phyloP scores from a whole-genome alignment of 495 filamentous ascomycete species.

The Hyaloscypha bicolor region DNA sequence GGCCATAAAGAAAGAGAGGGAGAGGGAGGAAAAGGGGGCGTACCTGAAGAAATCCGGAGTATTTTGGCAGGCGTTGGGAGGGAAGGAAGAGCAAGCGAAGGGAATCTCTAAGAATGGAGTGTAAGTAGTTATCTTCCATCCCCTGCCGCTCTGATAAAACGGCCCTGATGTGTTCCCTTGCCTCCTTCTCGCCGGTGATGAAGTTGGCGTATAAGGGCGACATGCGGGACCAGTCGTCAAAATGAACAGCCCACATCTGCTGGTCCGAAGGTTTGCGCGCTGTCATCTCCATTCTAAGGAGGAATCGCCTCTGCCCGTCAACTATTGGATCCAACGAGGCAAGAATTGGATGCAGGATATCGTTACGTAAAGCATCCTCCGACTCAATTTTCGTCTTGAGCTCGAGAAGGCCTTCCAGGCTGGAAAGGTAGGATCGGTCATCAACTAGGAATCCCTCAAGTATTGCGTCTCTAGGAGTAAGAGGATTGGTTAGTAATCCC shows the following conservation, averaged over 20 bases:
- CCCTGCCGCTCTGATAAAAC: not conserved
- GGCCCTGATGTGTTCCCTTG: not conserved
- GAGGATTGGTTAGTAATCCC: not conserved
- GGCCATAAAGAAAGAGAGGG: no score
- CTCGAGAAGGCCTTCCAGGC: constrained; percentile 3
- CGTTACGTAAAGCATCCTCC: not conserved
- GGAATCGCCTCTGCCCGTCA: constrained; percentile 9
- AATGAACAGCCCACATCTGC: not conserved
- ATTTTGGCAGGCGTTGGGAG: constrained; percentile 7
- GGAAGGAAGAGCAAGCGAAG: constrained; percentile 2
- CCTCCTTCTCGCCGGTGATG: not conserved
- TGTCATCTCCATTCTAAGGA: constrained; percentile 5
- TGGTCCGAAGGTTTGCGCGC: not conserved
- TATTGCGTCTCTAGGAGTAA: constrained; percentile 6
- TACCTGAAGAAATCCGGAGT: constrained; percentile 7
- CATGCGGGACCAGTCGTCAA: not conserved
- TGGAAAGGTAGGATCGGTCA: constrained; percentile 1
- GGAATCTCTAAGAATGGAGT: not conserved
- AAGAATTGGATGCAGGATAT: not conserved
- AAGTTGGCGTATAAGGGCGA: not conserved
- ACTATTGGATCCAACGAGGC: not conserved
- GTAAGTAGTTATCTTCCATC: not conserved
- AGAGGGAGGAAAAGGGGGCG: no score
- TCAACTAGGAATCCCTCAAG: not conserved
- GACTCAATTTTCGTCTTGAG: not conserved